Evolutionary conservation across 1,284 basidiomycete genomes (phyloP), one percentile per base, ranked within the genome.

Genomic region (Boletellus sp.): DNA sequence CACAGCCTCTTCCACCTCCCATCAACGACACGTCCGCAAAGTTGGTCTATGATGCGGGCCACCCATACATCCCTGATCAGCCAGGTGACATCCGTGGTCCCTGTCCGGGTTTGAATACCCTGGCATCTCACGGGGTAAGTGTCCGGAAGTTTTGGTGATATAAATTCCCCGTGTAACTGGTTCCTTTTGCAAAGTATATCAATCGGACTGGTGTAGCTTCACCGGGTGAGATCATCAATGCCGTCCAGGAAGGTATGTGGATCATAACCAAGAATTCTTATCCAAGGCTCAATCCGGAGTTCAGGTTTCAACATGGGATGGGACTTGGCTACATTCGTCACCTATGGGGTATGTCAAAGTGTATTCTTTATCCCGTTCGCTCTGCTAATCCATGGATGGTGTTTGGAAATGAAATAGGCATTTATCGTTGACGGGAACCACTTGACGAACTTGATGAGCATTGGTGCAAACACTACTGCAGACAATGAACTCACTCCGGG

Each of bases 41-140:
- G 50, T 18, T 63, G 19, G 62, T 64, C 1, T 35, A 64, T 19
- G 65, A 66, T 18, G n/a, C 18, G 1, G 45, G 30, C 2, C 65
- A 64, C 35, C 63, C 63, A 21, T 67, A 38, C 40, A 2, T 28
- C 2, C 52, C 52, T 4, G 50, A 54, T 30, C 50, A 10, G 12
- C 56, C 62, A 19, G 57, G 65, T 24, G 66, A 70, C 19, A 56
- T 68, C 18, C 63, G 83, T 22, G 69, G 72, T 16, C 76, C 77
- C 1, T 78, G 76, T 50, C 77, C 81, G 5, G 81, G 71, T 13
- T 62, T 78, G 32, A 79, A 78, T 52, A 62, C 74, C 1, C 61
- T 77, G 18, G 75, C 74, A n/a, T 77, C 76, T 59, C 73, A 75
- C 36, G 72, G 74, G 21, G 62, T 67, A n/a, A 54, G 62, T 53